phyloP scores from a whole-genome alignment of 177 flowering plant species.

The Telopea speciosissima region DNA sequence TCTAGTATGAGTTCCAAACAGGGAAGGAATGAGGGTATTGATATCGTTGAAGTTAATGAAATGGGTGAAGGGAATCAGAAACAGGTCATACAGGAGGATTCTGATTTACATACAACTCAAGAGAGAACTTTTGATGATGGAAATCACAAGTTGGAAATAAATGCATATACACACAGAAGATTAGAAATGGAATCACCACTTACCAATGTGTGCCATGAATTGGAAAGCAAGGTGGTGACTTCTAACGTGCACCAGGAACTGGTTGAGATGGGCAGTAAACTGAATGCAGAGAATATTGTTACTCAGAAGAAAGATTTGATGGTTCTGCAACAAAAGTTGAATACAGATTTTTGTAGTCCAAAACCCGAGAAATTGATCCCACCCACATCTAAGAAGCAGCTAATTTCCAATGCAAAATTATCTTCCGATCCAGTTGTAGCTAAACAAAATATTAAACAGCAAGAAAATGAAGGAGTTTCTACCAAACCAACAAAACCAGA shows the following conservation, averaged over 20 bases:
- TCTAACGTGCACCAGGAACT: conserved; percentile 15
- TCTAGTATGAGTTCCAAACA: conserved; percentile 20
- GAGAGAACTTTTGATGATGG: conserved; percentile 33
- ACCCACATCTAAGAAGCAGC: conserved; percentile 12
- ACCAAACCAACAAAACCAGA: conserved; percentile 48
- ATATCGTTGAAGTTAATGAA: conserved; percentile 30
- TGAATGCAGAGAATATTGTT: conserved; percentile 17
- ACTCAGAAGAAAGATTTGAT: conserved; percentile 20
- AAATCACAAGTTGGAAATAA: conserved; percentile 7
- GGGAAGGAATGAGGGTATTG: conserved; percentile 32
- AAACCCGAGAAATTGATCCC: conserved; percentile 43
- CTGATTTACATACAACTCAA: conserved; percentile 26
- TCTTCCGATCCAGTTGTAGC: conserved; percentile 26
- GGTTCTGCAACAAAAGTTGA: conserved; percentile 21
- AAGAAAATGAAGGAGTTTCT: conserved; percentile 31
- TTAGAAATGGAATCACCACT: conserved; percentile 4
- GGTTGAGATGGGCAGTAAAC: conserved; percentile 26
- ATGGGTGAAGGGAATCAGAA: conserved; percentile 30
- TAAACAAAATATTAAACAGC: conserved; percentile 35
- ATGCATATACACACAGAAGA: neutral
- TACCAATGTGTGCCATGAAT: conserved; percentile 13
- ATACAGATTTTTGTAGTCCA: conserved; percentile 24
- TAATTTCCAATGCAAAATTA: conserved; percentile 24
- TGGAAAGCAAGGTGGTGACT: conserved; percentile 15
- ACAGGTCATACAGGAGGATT: conserved; percentile 17